Evolutionary conservation across 2,329 filamentous ascomycete genomes (phyloP), one percentile per base, ranked within the genome.

Genomic region (Parastagonospora nodorum): DNA sequence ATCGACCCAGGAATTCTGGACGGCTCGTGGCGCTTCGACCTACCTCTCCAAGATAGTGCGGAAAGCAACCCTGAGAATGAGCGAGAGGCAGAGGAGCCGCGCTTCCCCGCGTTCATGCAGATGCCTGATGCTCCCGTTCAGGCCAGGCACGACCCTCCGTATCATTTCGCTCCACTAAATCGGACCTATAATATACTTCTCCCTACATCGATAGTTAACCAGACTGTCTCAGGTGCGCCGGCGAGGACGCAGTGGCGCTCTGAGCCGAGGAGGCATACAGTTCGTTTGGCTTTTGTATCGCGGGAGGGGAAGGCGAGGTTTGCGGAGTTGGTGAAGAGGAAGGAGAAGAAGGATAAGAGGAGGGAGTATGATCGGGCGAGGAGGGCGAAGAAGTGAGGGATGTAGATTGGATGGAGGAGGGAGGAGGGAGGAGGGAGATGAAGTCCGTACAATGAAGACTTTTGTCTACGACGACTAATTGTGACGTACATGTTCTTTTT

Each of bases 301-400:
- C 31, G 32, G 9, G 12, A 39, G 12, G 51, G 53, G 2, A 55
- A 33, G 31, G 14, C 9, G 1, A 45, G n/a, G 14, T 57, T 53
- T 30, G 35, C 8, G 19, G 14, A 19, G 10, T 14, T 53, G 4
- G 8, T 58, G 14, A 30, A n/a, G 16, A 24, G 30, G 27, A 31
- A 9, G 28, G 42, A 48, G 47, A 36, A 27, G 40, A 43, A 42
- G 28, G 28, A 30, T 40, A 48, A 29, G 45, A 45, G 33, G 44
- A 35, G 38, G 27, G 19, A 40, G 12, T 38, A 42, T 27, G 10
- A 42, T 28, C 6, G 37, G 5, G n/a, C 10, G 10, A 33, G 42
- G 2, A 40, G 41, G 36, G 31, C 27, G 33, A 39, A 10, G 27
- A 9, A 30, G 4, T 29, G 43, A 14, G 38, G 14, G 19, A n/a